Evolutionary conservation across 805 yeast genomes (phyloP), one percentile per base, ranked within the genome.

Genomic region (Teunomyces stri): DNA sequence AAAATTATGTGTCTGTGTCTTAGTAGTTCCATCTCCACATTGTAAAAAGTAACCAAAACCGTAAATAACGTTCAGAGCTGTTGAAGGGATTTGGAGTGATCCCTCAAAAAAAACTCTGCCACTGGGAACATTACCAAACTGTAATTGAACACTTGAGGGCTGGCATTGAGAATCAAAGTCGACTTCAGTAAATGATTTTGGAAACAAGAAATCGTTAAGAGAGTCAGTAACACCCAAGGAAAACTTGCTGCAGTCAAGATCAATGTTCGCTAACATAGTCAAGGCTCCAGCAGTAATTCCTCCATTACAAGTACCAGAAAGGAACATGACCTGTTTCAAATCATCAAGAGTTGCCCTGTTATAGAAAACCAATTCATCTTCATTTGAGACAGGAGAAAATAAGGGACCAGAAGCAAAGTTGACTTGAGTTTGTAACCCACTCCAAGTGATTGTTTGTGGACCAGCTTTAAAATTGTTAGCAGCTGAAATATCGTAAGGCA

Each of bases 91-190:
- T 30, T 37, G 49, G 49, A 30, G 49, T 33, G 3, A 25, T 25
- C 58, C 60, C 27, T 51, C 42, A 15, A 55, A 22, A 38, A 55
- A 57, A 4, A 50, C 50, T 39, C 58, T 45, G 0, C 55, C 54
- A 9, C 13, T 42, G 5, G 52, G 45, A n/a, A 57, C 43, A 15
- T 34, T 30, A 2, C 45, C 36, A 29, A 54, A 48, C 3, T 27
- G 25, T 11, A 46, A 27, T 6, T 40, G 42, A 11, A 49, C 47
- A 2, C 42, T 41, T 20, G 47, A 13, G 13, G 43, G 37, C 5
- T 46, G 25, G 13, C 49, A 48, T 9, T 18, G 13, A 15, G 25
- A 15, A 6, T 18, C 29, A 6, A 27, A 37, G 5, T 33, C 30
- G 9, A 46, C 48, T 3, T 28, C 15, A 3, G 41, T 13, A 29